Evolutionary conservation across 169 alveolate species (phyloP).

Genomic region (Ichthyophthirius multifiliis): DNA sequence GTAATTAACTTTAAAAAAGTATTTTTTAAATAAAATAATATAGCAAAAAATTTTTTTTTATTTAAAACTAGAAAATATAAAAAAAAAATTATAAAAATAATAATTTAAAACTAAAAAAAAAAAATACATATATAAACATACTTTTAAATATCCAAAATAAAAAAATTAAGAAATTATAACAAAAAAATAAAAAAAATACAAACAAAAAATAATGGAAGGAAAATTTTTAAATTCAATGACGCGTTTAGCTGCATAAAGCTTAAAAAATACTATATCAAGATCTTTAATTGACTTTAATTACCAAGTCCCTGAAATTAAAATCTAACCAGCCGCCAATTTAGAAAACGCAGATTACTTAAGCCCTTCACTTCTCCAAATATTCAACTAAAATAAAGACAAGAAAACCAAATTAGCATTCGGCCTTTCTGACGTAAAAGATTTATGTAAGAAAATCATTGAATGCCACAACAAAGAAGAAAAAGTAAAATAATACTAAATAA

Average conservation of each 20-base stretch:
- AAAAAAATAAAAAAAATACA: too few species aligned
- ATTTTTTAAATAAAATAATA: too few species aligned
- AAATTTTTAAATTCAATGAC: not conserved
- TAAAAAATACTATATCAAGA: not conserved
- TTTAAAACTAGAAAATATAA: too few species aligned
- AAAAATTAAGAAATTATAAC: too few species aligned
- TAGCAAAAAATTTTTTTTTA: too few species aligned
- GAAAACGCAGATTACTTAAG: not conserved
- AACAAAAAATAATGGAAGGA: not conserved
- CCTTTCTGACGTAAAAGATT: not conserved
- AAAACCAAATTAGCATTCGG: not conserved
- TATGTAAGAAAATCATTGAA: not conserved
- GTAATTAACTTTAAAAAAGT: too few species aligned
- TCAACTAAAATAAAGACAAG: not conserved
- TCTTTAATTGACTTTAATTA: not conserved
- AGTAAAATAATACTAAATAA: not conserved
- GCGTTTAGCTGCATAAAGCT: not conserved
- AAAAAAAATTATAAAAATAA: too few species aligned
- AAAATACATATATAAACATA: too few species aligned
- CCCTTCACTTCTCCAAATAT: not conserved
- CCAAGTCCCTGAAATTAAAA: not conserved
- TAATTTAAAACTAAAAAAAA: too few species aligned
- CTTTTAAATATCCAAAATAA: too few species aligned
- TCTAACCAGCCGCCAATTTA: not conserved
- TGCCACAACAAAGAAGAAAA: not conserved